Evolutionary conservation across 768 basidiomycete species (phyloP), one percentile per base, ranked within the genome.

Genomic region (Xerocomellus chrysenteron): DNA sequence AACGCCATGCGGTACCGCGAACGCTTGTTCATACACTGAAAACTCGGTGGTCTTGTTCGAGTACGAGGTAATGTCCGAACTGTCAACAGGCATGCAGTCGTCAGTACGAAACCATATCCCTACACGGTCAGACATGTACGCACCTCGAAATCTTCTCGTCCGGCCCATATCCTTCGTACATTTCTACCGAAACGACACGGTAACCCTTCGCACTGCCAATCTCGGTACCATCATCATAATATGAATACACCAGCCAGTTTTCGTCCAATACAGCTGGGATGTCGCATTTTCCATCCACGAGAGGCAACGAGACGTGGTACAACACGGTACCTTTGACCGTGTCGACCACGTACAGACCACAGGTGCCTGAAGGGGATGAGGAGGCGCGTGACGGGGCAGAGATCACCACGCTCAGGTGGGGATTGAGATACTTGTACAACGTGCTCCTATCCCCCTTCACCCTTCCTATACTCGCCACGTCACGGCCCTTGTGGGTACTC

Each of bases 381-480:
- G 60, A 57, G 2, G 42, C 7, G 26, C 24, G 56, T 1, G 52
- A 50, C 17, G 76, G 68, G 14, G 76, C 71, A 7, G 92, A 92
- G 32, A 87, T 73, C 37, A 92, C 76, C 9, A 83, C 82, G 47
- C 87, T 77, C 35, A 94, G 63, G 62, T 92, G 85, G 9, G 88
- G 88, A 68, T 96, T 96, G 57, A 98, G 80, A 66, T 97, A 96
- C 74, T 98, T 98, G 79, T 97, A 96, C 55, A 98, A 70, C 33
- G 94, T 94, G 37, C 84, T 86, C 51, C 94, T 84, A 70, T 95
- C 88, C 3, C 91, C 94, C 5, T 92, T 76, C 5, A 96, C 93
- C 64, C 86, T 86, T 5, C 95, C 96, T 32, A 88, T 72, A 2
- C 86, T 89, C 0, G 94, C 93, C 35, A 92, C 75, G 1, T 84